Evolutionary conservation across 1,284 basidiomycete species (phyloP), one percentile per base, ranked within the genome.

Genomic region (Volvariella surrecta): DNA sequence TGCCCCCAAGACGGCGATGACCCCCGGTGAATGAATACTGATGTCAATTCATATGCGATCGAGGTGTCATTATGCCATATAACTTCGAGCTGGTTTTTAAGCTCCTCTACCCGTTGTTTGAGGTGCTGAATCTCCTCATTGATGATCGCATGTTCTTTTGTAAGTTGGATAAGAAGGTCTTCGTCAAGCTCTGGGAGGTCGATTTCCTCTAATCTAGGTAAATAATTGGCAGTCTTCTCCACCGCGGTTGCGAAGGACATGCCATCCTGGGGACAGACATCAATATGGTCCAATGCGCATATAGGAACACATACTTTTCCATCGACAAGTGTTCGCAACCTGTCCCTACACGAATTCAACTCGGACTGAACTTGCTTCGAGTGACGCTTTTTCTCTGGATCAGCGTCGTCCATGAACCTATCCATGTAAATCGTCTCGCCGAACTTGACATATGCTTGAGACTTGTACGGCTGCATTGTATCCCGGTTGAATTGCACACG

Each of bases 401-500:
- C 76, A 2, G 79, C 79, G 41, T 73, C 76, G 44, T 90, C 84
- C 53, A 96, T 67, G 69, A 95, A 99, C 3, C 96, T 82, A 59
- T 97, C 94, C 76, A 99, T 81, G 54, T 78, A 84, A 4, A 99
- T 71, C 9, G 79, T 85, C 59, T 95, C 88, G 3, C 73, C 81
- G 57, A 96, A 95, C 53, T 85, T 87, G 51, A 99, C 81, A 57
- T 94, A 95, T 1, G 91, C 92, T 58, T 99, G 95, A 8, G 89
- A 93, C 63, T 99, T 99, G 68, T 88, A 94, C 13, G 93, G 83
- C 50, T 92, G 82, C 45, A 88, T 71, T 0, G 83, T 88, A 51
- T 86, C 82, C 11, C 91, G 77, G 59, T 99, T 94, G 66, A 95
- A 99, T 78, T 98, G 95, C 1, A 94, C 96, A 48, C 95, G 76